Evolutionary conservation across 805 yeast species (phyloP), one percentile per base, ranked within the genome.

Genomic region (Metschnikowia orientalis): DNA sequence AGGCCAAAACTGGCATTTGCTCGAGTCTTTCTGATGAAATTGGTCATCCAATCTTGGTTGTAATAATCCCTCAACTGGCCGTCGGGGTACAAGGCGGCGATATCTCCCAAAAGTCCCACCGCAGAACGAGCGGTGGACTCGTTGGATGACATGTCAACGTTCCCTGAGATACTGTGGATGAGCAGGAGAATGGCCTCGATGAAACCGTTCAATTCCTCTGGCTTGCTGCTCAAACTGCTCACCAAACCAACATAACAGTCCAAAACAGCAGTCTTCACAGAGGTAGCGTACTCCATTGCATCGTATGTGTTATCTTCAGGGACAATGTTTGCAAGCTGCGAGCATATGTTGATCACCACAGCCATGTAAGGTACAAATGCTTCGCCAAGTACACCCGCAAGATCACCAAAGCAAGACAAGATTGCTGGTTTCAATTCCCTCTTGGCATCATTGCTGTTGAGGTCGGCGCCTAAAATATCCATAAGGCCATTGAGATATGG

Each of bases 191-290:
- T 79, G 28, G 79, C 73, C 21, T 75, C 74, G 30, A 83, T 73
- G 56, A 74, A 85, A 26, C 80, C 81, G 43, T 57, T 69, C 28
- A 92, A 58, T 23, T 76, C 71, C 23, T 75, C 74, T 11, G 95
- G 87, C 12, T 67, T 60, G 34, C 74, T 81, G 40, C 76, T 78
- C 50, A 86, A 60, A n/a, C 97, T 97, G 30, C 94, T 88, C 37
- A 90, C 87, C 30, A 92, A 80, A 41, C 98, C 98, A 21, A 89
- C 95, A 55, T 87, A 92, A 23, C 96, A 88, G 58, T 92, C 97
- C 47, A 92, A 69, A n/a, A 89, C 90, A 4, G 97, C 71, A 60
- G 87, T 96, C 46, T 81, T 78, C 28, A 92, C 76, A 29, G 67
- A 70, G 40, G 75, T 63, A 20, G 81, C 72, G 50, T 86, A 86